Evolutionary conservation across 1,284 basidiomycete genomes (phyloP).

Genomic region (Tilletiopsis washingtonensis): DNA sequence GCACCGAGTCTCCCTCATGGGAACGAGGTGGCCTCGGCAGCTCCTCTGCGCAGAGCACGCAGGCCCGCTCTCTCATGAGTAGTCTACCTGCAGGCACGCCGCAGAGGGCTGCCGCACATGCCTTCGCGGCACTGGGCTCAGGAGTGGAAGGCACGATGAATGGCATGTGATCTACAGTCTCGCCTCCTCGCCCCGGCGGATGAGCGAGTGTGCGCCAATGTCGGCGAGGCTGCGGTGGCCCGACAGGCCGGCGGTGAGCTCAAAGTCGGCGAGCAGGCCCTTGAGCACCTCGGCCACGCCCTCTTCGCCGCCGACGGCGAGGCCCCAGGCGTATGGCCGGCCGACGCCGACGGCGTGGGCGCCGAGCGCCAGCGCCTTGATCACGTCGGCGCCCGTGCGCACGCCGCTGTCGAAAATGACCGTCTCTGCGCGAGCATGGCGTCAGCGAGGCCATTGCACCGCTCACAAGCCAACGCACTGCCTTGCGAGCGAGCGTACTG

Average conservation of each 20-base stretch:
- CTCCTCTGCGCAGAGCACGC: too few species aligned
- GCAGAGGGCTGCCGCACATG: too few species aligned
- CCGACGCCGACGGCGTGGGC: slow-evolving; percentile 40
- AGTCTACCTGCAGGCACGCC: too few species aligned
- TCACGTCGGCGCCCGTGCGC: slow-evolving; percentile 32
- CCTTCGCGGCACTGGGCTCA: too few species aligned
- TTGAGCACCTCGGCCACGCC: slow-evolving; percentile 34
- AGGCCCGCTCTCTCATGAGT: too few species aligned
- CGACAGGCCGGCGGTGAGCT: slow-evolving; percentile 12
- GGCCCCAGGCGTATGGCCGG: slow-evolving; percentile 38
- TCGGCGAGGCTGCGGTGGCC: slow-evolving; percentile 2
- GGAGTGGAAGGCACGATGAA: too few species aligned
- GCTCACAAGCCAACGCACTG: too few species aligned
- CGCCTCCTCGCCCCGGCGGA: background rate
- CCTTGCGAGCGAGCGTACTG: slow-evolving; percentile 17
- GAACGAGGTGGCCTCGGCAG: too few species aligned
- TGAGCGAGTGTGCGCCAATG: slow-evolving; percentile 4
- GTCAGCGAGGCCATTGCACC: slow-evolving; percentile 4
- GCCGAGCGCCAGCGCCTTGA: slow-evolving; percentile 37
- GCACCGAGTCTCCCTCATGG: too few species aligned
- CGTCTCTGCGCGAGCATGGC: background rate
- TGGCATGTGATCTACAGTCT: too few species aligned
- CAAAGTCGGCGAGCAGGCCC: slow-evolving; percentile 33
- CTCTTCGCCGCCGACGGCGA: slow-evolving; percentile 29
- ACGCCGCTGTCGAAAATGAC: slow-evolving; percentile 30